Percentiles rank a stretch among this genome's conserved stretches.
phyloP scores from a whole-genome alignment of 2,329 filamentous ascomycete genomes.

The Talaromyces sp. region DNA sequence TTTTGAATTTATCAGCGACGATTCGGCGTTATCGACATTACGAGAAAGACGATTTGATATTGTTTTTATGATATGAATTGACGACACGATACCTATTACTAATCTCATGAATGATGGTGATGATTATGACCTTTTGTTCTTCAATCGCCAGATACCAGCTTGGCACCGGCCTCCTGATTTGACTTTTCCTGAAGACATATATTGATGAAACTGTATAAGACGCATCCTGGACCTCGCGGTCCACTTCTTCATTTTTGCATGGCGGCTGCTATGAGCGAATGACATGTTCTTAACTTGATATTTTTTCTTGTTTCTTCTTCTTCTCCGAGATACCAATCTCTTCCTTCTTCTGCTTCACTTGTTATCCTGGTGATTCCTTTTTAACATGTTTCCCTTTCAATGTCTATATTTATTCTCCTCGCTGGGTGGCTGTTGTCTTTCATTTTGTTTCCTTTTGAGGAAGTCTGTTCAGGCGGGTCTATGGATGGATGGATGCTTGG shows the following conservation, averaged over 20 bases:
- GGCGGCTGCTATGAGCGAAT: conserved; percentile 7
- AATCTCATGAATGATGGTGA: conserved; percentile 15
- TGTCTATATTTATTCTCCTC: background rate
- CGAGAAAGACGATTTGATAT: conserved; percentile 12
- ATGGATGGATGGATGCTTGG: conserved; percentile 12
- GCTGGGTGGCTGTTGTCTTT: background rate
- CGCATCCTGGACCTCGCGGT: conserved; percentile 22
- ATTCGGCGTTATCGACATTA: conserved; percentile 7
- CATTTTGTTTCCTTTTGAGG: background rate
- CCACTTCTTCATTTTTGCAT: conserved; percentile 10
- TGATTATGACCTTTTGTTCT: conserved; percentile 6
- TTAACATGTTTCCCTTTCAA: background rate
- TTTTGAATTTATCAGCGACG: background rate
- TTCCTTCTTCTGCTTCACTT: background rate
- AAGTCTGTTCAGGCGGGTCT: conserved; percentile 17
- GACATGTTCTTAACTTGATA: background rate
- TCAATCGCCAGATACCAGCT: background rate
- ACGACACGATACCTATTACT: background rate
- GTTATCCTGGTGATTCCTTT: background rate
- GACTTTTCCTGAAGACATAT: background rate
- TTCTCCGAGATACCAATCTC: conserved; percentile 8
- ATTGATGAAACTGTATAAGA: conserved; percentile 15
- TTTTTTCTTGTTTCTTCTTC: background rate
- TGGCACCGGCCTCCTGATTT: background rate
- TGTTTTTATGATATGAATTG: background rate